Evolutionary conservation across 2,329 filamentous ascomycete species (phyloP).

Genomic region (Microdochium nivale): DNA sequence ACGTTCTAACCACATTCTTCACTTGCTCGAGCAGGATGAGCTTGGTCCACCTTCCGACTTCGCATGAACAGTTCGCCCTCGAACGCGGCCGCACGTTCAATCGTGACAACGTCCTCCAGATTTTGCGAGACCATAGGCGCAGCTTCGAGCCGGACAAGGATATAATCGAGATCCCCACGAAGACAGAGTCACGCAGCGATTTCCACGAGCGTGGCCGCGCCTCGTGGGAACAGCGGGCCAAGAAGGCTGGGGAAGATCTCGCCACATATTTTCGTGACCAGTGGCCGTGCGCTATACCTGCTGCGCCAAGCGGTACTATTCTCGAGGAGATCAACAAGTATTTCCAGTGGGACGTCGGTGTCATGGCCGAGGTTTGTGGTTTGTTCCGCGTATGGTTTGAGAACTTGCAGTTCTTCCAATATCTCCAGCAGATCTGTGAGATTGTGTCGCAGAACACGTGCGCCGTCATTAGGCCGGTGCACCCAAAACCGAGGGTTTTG

Average conservation of each 20-base stretch:
- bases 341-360: background rate
- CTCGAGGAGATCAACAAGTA: background rate
- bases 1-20: background rate
- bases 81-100: background rate
- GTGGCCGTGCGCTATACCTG: background rate
- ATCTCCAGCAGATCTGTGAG: background rate
- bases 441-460: background rate
- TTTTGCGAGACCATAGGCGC: background rate
- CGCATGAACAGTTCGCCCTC: background rate
- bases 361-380: background rate
- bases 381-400: background rate
- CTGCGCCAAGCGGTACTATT: background rate
- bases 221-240: background rate
- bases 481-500: background rate
- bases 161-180: background rate
- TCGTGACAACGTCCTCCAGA: background rate
- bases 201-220: background rate
- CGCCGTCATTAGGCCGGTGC: background rate
- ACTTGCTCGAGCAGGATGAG: background rate
- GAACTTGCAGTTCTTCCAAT: background rate
- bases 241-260: background rate
- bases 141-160: background rate
- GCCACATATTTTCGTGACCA: background rate
- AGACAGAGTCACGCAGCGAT: background rate
- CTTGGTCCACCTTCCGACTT: background rate